phyloP scores from a whole-genome alignment of 2,329 filamentous ascomycete genomes.

The Harringtonia lauricola region DNA sequence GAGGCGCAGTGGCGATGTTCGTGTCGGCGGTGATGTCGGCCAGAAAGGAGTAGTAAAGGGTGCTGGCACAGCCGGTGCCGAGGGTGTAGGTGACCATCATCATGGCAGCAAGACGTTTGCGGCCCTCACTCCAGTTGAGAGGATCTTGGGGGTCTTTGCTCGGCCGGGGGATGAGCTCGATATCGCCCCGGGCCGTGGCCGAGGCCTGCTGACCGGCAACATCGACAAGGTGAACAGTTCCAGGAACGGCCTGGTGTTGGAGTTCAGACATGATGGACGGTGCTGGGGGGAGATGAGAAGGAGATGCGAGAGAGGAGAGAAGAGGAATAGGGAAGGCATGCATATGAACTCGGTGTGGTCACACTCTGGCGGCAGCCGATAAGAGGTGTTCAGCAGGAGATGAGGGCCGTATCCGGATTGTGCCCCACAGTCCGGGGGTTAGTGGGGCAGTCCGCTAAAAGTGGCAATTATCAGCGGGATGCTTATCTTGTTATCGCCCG shows the following conservation, averaged over 20 bases:
- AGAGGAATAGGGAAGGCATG: too few species aligned
- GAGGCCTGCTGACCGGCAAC: conserved; percentile 16
- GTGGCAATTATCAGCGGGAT: too few species aligned
- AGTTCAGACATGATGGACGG: too few species aligned
- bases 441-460: too few species aligned
- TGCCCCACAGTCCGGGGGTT: too few species aligned
- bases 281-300: too few species aligned
- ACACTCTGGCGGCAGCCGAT: too few species aligned
- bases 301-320: too few species aligned
- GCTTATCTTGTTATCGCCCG: too few species aligned
- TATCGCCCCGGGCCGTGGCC: conserved; percentile 15
- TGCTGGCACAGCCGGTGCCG: conserved; percentile 34
- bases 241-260: conserved; percentile 16
- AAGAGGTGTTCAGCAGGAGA: too few species aligned
- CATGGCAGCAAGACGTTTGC: conserved; percentile 32
- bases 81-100: conserved; percentile 28
- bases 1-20: conserved; percentile 28
- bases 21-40: conserved; percentile 34
- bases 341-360: too few species aligned
- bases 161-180: conserved; percentile 18
- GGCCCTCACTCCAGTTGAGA: conserved; percentile 36
- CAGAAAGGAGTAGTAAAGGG: conserved; percentile 38
- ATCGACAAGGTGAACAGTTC: conserved; percentile 32
- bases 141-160: conserved; percentile 38
- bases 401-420: too few species aligned